phyloP scores from a whole-genome alignment of 2,329 filamentous ascomycete species.

The Endothia cerciana region DNA sequence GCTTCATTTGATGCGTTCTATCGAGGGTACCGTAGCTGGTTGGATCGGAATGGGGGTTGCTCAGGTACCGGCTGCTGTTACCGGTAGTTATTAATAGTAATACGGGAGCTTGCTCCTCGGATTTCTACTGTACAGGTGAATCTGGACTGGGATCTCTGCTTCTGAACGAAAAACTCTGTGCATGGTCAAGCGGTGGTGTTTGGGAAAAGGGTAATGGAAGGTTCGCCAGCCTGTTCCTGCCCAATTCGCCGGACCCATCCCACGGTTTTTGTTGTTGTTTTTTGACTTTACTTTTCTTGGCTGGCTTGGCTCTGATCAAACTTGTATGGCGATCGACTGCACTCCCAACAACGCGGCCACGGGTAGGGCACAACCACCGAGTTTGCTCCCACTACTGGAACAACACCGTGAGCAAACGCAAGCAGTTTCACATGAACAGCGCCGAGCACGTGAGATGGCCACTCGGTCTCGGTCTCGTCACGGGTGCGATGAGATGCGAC shows the following conservation, averaged over 20 bases:
- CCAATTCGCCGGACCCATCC: too few relatives aligned
- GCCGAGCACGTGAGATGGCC: neutral
- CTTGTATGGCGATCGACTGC: conserved; percentile 12
- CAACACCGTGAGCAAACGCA: neutral
- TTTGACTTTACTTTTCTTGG: too few relatives aligned
- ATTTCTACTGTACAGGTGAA: neutral
- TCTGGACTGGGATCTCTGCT: neutral
- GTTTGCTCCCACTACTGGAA: neutral
- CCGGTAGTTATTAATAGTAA: conserved; percentile 7
- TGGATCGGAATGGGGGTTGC: neutral
- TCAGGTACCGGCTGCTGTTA: neutral
- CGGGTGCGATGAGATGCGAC: neutral
- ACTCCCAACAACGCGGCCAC: neutral
- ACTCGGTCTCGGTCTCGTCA: neutral
- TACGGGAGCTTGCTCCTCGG: conserved; percentile 6
- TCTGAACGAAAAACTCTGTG: neutral
- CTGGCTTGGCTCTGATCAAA: neutral
- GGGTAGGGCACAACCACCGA: neutral
- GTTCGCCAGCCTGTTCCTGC: neutral
- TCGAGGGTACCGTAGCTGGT: neutral
- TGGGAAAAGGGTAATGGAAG: neutral
- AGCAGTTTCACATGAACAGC: neutral
- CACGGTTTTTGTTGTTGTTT: too few relatives aligned
- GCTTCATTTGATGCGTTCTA: neutral
- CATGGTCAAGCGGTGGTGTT: neutral